These are phyloP conservation scores for Casuarina cunninghamiana DNA, from an alignment of 306 rosid species.

Conservation along the genomic window DNA sequence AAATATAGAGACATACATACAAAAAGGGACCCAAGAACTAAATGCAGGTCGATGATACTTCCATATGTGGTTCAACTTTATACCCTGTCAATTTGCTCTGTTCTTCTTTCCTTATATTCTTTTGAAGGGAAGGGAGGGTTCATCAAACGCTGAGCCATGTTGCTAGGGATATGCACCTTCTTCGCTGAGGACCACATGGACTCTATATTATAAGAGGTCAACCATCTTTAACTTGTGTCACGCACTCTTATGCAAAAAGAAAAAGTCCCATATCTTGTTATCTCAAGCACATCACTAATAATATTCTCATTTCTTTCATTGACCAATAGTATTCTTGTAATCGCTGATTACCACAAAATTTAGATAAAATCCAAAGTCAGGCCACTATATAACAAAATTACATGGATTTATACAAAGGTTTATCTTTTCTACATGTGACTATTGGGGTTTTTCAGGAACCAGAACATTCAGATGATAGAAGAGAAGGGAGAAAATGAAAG, in stretches of 20 bases:
- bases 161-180: background rate
- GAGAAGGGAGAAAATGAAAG: conserved; percentile 32
- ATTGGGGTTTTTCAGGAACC: conserved; percentile 24
- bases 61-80: no score
- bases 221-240: background rate
- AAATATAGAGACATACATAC: no score
- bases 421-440: background rate
- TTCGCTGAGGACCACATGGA: background rate
- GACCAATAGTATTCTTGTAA: background rate
- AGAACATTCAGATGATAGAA: conserved; percentile 22
- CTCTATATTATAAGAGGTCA: background rate
- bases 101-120: no score
- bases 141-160: no score
- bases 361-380: no score
- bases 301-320: background rate
- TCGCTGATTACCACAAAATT: no score
- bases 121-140: no score
- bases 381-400: conserved; percentile 1
- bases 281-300: background rate
- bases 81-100: no score
- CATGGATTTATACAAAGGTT: conserved; percentile 5
- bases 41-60: no score
- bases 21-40: no score
- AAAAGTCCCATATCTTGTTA: background rate
- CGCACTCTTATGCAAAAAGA: background rate